Base-by-base conservation (phyloP, 2,329 filamentous ascomycete species). In the Phaeosphaeria sp. region DNA sequence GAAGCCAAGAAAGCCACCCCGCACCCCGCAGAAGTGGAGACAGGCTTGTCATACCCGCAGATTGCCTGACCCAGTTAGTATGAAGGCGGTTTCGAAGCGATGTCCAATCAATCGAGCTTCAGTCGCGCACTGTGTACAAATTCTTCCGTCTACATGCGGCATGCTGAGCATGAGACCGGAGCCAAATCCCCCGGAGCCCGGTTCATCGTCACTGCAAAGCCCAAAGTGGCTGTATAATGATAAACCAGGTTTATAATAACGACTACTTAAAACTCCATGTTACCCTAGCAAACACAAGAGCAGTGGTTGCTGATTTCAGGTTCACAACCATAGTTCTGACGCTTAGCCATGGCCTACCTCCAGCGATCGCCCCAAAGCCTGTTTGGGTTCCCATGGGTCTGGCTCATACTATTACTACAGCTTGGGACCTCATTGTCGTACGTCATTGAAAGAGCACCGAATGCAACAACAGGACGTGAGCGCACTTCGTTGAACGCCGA, bases 401-500 rank as follows among this genome's bases (percentile, higher is more conserved):
- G 61, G 27, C 48, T 68, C 2, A 25, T 67, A 17, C 23, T 64
- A 36, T 54, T 62, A 1, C 27, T 50, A 10, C 52, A 43, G 30
- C 25, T 64, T 21, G 52, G 55, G 13, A 1, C 30, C 1, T 20
- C 63, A n/a, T 39, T 55, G 30, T 60, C 66, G 42, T 46, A 56
- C 30, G 50, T 52, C 6, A 55, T 57, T 10, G 54, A 42, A 0
- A 61, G 41, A 50, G 42, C 44, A 10, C 57, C 52, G 10, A 52
- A 48, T 13, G 42, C 50, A 6, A 30, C 54, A 23, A 20, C 17
- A 17, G 63, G 58, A 6, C 68, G 72, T 22, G 54, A 76, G 50
- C 73, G 75, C 21, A 59, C 69, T 15, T 77, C 68, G 49, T 62
- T 80, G 41, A 78, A 79, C 52, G 63, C 60, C 4, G 74, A 63